Evolutionary conservation across 441 rosid species (phyloP), one percentile per base, ranked within the genome.

Genomic region (Isatis lusitanica): DNA sequence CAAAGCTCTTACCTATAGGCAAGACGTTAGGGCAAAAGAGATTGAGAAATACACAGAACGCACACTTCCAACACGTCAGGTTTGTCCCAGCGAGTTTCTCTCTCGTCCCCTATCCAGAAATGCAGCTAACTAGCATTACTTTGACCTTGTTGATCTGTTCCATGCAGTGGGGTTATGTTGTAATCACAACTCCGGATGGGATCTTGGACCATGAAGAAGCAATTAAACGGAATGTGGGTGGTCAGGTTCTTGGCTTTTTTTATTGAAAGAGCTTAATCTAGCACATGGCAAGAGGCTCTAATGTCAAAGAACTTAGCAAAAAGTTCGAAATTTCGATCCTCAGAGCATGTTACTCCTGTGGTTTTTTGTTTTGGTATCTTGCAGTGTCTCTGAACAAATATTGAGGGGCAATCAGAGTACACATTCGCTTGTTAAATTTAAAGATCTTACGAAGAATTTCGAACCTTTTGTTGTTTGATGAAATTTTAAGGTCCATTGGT

Each of bases 141-240:
- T 10, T 46, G 7, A 52, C 50, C 71, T 46, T 59, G 5, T n/a
- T 70, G 48, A 3, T 46, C 46, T 57, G 66, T 58, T 18, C 4
- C 57, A 11, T 80, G 70, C 83, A 90, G 97, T 92, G 94, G 96
- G 97, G 97, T 75, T 92, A 89, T 75, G 90, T 90, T 59, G 95
- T 90, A 62, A 71, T 92, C 76, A 85, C 96, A 38, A 90, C 98
- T 60, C 93, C 93, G 2, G 91, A 90, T 42, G 98, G 93, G 46
- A 80, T 93, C 66, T 69, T 93, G 92, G 98, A 93, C 80, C 97
- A 93, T 66, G 98, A 93, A 78, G 93, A 85, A 81, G 97, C 98
- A 21, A 70, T 80, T 38, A 82, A 35, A 63, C 84, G 86, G 66
- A 92, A 92, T 31, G 89, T 82, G 13, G 98, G 97, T 24, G 97